phyloP scores from a whole-genome alignment of 192 early-diverging fungal species.

The Coemansia sp. region DNA sequence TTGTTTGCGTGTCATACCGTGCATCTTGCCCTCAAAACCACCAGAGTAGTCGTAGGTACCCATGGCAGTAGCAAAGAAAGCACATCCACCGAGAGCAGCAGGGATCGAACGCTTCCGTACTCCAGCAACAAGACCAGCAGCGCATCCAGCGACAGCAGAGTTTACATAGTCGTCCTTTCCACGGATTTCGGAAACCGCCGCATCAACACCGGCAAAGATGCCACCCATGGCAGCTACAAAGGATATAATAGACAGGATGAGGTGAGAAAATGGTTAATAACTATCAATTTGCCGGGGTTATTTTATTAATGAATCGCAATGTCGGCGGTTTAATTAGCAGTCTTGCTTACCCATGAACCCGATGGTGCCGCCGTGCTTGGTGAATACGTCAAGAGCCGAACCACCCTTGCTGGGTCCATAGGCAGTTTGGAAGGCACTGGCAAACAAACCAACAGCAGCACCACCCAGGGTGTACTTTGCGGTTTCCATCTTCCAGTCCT shows the following conservation, averaged over 20 bases:
- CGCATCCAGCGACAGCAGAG: conserved; percentile 67
- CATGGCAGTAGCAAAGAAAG: conserved; percentile 64
- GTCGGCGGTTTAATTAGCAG: no score
- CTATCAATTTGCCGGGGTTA: no score
- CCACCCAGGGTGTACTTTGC: conserved; percentile 48
- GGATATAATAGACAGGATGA: no score
- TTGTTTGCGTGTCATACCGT: conserved; percentile 36
- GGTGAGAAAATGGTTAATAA: no score
- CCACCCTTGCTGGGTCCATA: conserved; percentile 41
- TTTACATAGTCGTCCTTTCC: conserved; percentile 69
- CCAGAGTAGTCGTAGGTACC: conserved; percentile 64
- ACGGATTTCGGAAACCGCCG: conserved; percentile 55
- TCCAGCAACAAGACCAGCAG: conserved; percentile 67
- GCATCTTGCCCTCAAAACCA: conserved; percentile 40
- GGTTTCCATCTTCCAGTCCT: conserved; percentile 43
- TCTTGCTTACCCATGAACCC: conserved; percentile 62
- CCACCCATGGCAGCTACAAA: conserved; percentile 72
- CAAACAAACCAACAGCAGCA: conserved; percentile 65
- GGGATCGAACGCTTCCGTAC: conserved; percentile 58
- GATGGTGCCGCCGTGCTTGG: conserved; percentile 62
- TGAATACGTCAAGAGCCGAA: conserved; percentile 53
- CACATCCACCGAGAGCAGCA: conserved; percentile 59
- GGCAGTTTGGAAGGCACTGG: conserved; percentile 67
- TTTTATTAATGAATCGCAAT: no score
- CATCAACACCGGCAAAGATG: conserved; percentile 68